Evolutionary conservation across 2,329 filamentous ascomycete genomes (phyloP).

Genomic region (Sclerotinia borealis): DNA sequence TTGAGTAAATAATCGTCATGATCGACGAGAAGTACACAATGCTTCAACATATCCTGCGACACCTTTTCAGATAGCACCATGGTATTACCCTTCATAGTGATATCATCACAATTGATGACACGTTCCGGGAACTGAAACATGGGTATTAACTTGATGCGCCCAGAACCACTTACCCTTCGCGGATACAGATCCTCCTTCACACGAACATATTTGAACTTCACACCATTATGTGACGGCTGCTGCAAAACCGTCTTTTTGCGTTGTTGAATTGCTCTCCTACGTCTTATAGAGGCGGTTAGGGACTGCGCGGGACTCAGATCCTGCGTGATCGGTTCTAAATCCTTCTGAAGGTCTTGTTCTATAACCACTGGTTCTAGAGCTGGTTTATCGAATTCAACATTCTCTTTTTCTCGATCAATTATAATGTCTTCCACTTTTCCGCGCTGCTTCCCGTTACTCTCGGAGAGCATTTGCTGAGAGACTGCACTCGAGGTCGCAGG

Average conservation of each 20-base stretch:
- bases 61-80: not conserved
- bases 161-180: not conserved
- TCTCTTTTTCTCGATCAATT: not conserved
- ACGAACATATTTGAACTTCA: not conserved
- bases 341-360: not conserved
- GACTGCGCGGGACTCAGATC: not conserved
- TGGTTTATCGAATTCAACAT: not conserved
- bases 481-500: not conserved
- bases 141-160: not conserved
- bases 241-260: not conserved
- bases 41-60: not conserved
- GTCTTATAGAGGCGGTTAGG: not conserved
- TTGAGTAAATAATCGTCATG: slow-evolving; percentile 1
- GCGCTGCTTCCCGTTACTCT: not conserved
- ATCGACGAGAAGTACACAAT: not conserved
- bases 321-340: not conserved
- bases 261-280: not conserved
- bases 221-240: not conserved
- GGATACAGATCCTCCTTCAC: not conserved
- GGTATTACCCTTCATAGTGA: not conserved
- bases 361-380: not conserved
- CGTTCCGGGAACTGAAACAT: not conserved
- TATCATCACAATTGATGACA: not conserved
- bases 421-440: not conserved
- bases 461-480: not conserved